Evolutionary conservation across 2,329 filamentous ascomycete species (phyloP), one percentile per base, ranked within the genome.

Genomic region (Chaetomiaceae sp.): DNA sequence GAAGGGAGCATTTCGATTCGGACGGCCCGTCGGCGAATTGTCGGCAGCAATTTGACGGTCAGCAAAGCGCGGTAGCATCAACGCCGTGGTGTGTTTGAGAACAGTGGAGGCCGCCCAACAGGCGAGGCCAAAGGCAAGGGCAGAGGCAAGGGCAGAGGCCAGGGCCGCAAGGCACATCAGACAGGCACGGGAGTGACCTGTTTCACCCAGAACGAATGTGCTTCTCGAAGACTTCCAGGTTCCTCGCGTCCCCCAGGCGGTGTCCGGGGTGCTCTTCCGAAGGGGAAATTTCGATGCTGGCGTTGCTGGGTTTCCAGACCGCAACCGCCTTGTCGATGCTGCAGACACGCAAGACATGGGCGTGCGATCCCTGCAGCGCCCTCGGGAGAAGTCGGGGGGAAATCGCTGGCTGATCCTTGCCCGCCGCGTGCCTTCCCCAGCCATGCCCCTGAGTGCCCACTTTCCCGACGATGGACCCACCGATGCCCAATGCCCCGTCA

Each of bases 341-440:
- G 17, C 37, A 39, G 19, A 20, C 30, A 13, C 30, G 30, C 16
- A 23, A 27, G 25, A 27, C 6, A 13, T n/a, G n/a, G 34, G 30
- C 45, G 43, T 46, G 33, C 14, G 35, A 50, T 40, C 55, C 53
- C 19, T 47, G 53, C 38, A 35, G 25, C 16, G 37, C 21, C 25
- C 33, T 57, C 55, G 55, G 55, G 21, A 53, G 55, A 57, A 55
- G 50, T 57, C 55, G 55, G 55, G 55, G 53, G 23, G 9, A 8
- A 48, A 25, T 40, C n/a, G 43, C 27, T 33, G 38, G 35, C 23
- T n/a, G 39, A 58, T 55, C 51, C 54, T 55, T 55, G 55, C 48
- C 35, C 2, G 14, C 45, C 54, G 51, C 50, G 53, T 54, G 48
- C 39, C 34, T 57, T 57, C 54, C 54, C 52, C 48, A 48, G 55